These are phyloP conservation scores for Niebla homalea DNA, from an alignment of 495 filamentous ascomycete species.

Conservation along the genomic window DNA sequence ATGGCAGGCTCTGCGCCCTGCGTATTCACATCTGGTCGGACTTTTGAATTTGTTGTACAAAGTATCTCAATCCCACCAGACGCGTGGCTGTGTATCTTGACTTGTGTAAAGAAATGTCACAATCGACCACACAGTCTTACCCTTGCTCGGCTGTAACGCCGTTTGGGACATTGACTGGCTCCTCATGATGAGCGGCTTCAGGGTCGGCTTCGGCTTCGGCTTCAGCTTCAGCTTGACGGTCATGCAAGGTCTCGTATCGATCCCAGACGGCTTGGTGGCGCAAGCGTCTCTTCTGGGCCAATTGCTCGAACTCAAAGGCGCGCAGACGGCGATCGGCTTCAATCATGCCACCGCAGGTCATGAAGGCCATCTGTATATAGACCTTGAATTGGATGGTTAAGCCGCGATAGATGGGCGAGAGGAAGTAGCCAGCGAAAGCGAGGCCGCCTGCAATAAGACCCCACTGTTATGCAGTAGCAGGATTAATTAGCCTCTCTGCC, in stretches of 20 bases:
- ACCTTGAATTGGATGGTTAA: conserved; percentile 86
- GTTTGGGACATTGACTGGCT: neutral
- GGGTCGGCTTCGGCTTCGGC: conserved; percentile 12
- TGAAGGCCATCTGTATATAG: conserved; percentile 75
- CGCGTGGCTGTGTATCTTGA: neutral
- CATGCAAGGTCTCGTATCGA: conserved; percentile 24
- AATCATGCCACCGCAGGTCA: conserved; percentile 74
- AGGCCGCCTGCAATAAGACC: conserved; percentile 44
- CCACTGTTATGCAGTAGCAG: conserved; percentile 32
- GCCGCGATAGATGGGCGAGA: conserved; percentile 65
- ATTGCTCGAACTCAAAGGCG: conserved; percentile 45
- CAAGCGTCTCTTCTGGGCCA: conserved; percentile 40
- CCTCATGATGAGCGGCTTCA: neutral
- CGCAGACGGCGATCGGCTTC: conserved; percentile 67
- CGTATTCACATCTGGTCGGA: neutral
- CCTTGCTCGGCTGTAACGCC: neutral
- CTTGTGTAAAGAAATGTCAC: too few species aligned
- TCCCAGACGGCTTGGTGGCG: conserved; percentile 50
- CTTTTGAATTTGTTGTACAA: too few species aligned
- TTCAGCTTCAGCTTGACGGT: conserved; percentile 15
- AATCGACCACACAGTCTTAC: too few species aligned
- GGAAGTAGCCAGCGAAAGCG: conserved; percentile 39
- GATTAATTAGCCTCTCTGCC: neutral
- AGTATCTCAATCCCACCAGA: neutral
- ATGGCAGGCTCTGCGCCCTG: neutral